These are phyloP conservation scores for Trypanosoma mega DNA, from an alignment of 208 protist genomes.

Conservation along the genomic window DNA sequence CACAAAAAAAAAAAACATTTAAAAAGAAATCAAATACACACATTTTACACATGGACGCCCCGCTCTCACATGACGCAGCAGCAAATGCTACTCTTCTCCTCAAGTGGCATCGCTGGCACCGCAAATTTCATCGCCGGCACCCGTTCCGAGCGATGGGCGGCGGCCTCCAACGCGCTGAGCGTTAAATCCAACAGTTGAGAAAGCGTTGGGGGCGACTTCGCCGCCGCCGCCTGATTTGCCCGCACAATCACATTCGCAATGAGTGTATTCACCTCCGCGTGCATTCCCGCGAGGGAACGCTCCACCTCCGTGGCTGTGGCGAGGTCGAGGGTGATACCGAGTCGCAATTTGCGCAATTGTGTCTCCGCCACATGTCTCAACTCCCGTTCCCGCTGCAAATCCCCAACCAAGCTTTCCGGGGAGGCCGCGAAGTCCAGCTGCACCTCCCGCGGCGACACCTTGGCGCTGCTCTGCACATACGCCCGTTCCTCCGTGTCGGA, in stretches of 20 bases:
- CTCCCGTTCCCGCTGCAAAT: conserved; percentile 49
- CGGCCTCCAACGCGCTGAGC: conserved; percentile 50
- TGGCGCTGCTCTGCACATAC: background rate
- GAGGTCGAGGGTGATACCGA: conserved; percentile 54
- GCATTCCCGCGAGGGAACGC: conserved; percentile 43
- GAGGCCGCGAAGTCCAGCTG: background rate
- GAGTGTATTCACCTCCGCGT: conserved; percentile 67
- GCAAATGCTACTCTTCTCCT: conserved; percentile 25
- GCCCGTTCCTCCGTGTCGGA: conserved; percentile 14
- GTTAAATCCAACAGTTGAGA: conserved; percentile 68
- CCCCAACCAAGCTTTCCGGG: conserved; percentile 14
- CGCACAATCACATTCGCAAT: conserved; percentile 54
- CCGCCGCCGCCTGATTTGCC: conserved; percentile 34
- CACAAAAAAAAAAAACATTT: background rate
- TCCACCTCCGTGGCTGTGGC: conserved; percentile 44
- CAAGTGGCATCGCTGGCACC: conserved; percentile 30
- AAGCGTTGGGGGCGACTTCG: conserved; percentile 38
- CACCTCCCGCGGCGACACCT: background rate
- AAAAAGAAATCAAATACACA: too few species aligned
- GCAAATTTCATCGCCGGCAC: conserved; percentile 54
- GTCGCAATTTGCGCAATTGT: conserved; percentile 37
- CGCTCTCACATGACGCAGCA: conserved; percentile 8
- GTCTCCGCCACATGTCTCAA: conserved; percentile 53
- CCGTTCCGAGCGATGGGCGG: conserved; percentile 27
- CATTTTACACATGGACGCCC: too few species aligned